Evolutionary conservation across 2,329 filamentous ascomycete genomes (phyloP).

Genomic region (Clonostachys rhizophaga): DNA sequence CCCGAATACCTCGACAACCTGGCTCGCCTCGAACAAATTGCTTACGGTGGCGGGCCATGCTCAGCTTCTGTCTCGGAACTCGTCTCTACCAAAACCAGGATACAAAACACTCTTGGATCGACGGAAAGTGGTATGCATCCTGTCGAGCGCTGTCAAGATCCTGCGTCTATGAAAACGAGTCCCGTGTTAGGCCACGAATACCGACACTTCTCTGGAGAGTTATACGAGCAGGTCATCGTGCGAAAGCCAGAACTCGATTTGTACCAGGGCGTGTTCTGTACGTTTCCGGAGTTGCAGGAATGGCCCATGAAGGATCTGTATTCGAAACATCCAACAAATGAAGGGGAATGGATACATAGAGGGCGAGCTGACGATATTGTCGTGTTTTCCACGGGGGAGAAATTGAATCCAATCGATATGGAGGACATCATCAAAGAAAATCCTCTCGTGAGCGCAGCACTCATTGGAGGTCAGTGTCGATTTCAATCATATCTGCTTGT

Average conservation of each 20-base stretch:
- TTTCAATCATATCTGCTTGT: conserved; percentile 21
- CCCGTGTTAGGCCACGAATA: conserved; percentile 10
- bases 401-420: conserved; percentile 31
- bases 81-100: conserved; percentile 13
- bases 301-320: conserved; percentile 40
- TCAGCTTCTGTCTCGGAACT: conserved; percentile 18
- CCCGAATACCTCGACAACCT: conserved; percentile 6
- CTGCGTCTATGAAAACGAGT: conserved; percentile 19
- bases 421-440: conserved; percentile 22
- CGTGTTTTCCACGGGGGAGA: conserved; percentile 33
- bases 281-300: conserved; percentile 31
- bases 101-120: conserved; percentile 17
- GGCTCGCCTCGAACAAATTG: conserved; percentile 10
- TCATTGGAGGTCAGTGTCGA: conserved; percentile 24
- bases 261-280: conserved; percentile 29
- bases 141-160: conserved; percentile 15
- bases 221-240: conserved; percentile 25
- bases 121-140: conserved; percentile 19
- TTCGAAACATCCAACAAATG: conserved; percentile 22
- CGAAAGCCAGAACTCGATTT: conserved; percentile 12
- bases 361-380: conserved; percentile 33
- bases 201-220: conserved; percentile 8
- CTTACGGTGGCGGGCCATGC: conserved; percentile 19
- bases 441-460: conserved; percentile 15
- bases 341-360: conserved; percentile 23